These are phyloP conservation scores for Kokia cookei DNA, from an alignment of 441 rosid genomes.

Conservation along the genomic window DNA sequence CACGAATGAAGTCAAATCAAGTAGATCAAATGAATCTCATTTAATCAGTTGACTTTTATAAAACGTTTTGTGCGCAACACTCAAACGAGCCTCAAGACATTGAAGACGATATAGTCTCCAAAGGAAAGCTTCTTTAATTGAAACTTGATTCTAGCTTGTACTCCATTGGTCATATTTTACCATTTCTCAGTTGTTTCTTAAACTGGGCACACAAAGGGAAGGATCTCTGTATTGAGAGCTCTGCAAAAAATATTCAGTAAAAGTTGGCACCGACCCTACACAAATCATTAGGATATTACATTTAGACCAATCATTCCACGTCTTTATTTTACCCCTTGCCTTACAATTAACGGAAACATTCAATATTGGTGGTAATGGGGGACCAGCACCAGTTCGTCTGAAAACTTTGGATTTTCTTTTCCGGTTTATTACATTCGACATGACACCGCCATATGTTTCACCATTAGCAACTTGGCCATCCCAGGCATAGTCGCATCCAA, in stretches of 20 bases:
- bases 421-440: not conserved
- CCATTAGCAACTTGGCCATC: not conserved
- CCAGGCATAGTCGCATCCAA: not conserved
- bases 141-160: not conserved
- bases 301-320: not conserved
- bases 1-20: too few species aligned
- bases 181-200: not conserved
- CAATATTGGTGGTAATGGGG: not conserved
- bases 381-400: not conserved
- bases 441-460: not conserved
- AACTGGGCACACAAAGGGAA: not conserved
- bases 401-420: not conserved
- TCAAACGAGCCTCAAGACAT: too few species aligned
- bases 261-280: not conserved
- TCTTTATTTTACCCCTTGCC: not conserved
- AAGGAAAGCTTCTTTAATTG: not conserved
- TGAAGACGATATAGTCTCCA: not conserved
- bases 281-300: not conserved
- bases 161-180: not conserved
- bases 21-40: too few species aligned
- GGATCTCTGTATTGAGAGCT: not conserved
- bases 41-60: too few species aligned
- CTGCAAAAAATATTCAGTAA: not conserved
- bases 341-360: not conserved
- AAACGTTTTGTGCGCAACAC: too few species aligned